Evolutionary conservation across 2,329 filamentous ascomycete genomes (phyloP).

Genomic region (Madurella fahalii): DNA sequence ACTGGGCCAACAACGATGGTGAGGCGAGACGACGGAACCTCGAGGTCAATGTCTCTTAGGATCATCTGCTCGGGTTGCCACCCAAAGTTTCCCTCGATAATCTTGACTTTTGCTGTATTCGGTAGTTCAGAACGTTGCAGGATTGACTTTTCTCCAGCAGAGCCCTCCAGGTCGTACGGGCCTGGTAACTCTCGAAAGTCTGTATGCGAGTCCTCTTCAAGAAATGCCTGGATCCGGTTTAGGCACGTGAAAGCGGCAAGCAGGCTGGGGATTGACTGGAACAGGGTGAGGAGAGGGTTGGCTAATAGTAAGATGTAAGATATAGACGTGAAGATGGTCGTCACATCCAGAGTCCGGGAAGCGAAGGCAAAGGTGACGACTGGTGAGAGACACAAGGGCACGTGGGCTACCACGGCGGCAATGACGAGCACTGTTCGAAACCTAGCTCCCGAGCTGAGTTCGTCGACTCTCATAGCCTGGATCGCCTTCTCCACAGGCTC

Average conservation of each 20-base stretch:
- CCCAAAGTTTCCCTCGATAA: slow-evolving; percentile 22
- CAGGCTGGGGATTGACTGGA: slow-evolving; percentile 20
- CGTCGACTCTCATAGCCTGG: slow-evolving; percentile 26
- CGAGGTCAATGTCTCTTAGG: slow-evolving; percentile 32
- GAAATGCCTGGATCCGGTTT: slow-evolving; percentile 23
- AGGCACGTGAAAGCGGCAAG: slow-evolving; percentile 23
- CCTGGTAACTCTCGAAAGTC: slow-evolving; percentile 26
- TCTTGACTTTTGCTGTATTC: slow-evolving; percentile 3
- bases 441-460: slow-evolving; percentile 29
- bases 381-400: slow-evolving; percentile 36
- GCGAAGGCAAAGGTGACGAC: slow-evolving; percentile 29
- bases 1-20: slow-evolving; percentile 42
- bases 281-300: slow-evolving; percentile 16
- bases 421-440: slow-evolving; percentile 30
- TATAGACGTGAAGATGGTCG: slow-evolving; percentile 19
- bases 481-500: slow-evolving; percentile 26
- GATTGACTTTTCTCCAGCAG: not conserved
- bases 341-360: slow-evolving; percentile 17
- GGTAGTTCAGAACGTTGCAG: not conserved
- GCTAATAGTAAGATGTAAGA: slow-evolving; percentile 24
- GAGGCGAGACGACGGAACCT: slow-evolving; percentile 30
- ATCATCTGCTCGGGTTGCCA: slow-evolving; percentile 9
- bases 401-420: slow-evolving; percentile 30
- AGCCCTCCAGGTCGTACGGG: not conserved
- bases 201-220: slow-evolving; percentile 29